phyloP scores from a whole-genome alignment of 2,329 filamentous ascomycete species.

The Sporothrix curviconia region DNA sequence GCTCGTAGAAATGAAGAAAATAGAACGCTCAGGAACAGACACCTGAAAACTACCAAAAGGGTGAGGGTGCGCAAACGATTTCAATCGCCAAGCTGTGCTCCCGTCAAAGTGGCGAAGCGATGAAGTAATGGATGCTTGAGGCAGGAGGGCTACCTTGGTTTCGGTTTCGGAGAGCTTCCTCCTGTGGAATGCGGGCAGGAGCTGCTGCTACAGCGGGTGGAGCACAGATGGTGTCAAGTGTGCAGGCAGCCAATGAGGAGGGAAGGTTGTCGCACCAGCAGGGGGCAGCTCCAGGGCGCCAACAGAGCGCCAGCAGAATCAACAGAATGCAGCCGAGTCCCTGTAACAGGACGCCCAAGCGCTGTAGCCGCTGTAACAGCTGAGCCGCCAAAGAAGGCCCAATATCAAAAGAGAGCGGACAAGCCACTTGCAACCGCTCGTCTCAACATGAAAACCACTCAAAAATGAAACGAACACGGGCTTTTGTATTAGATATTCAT shows the following conservation, averaged over 20 bases:
- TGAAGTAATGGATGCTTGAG: neutral
- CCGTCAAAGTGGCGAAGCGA: neutral
- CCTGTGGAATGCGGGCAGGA: neutral
- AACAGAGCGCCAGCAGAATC: no score
- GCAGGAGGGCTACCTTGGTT: slow-evolving; percentile 5
- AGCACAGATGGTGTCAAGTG: neutral
- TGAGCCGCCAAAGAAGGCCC: neutral
- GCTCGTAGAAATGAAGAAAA: no score
- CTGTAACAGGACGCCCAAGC: no score
- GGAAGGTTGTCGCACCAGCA: no score
- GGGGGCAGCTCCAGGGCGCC: no score
- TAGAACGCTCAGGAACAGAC: no score
- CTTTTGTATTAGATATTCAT: slow-evolving; percentile 4
- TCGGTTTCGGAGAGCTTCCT: slow-evolving; percentile 7
- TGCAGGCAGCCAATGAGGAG: neutral
- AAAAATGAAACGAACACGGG: neutral
- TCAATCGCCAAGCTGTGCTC: no score
- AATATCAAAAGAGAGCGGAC: neutral
- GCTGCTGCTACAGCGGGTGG: slow-evolving; percentile 5
- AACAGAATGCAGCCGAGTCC: neutral
- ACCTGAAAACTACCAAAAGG: no score
- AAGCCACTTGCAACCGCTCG: neutral
- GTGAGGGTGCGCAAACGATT: no score
- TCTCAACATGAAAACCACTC: neutral
- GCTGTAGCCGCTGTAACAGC: neutral